Evolutionary conservation across 495 filamentous ascomycete genomes (phyloP), one percentile per base, ranked within the genome.

Genomic region (Aspergillus funiculosus): DNA sequence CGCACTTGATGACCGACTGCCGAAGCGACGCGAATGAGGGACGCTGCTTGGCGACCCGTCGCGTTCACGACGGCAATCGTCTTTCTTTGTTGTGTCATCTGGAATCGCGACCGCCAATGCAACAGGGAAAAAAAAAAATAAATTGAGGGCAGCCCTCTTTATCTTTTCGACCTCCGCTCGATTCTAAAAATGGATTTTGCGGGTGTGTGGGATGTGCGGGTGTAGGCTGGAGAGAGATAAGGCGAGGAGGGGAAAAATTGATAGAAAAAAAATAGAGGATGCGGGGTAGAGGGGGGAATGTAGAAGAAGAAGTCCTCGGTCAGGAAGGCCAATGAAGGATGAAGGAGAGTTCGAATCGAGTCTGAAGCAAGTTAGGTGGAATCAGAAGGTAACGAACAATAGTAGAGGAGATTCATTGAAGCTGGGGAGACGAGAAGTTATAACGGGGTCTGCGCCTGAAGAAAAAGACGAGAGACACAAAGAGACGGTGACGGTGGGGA

Each of bases 61-160:
- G 84, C 82, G 66, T 97, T 97, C 62, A 95, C 89, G 58, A 92
- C 83, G 54, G 87, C 89, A 54, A 95, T 88, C 36, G 82, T 90
- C 69, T 89, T 86, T 56, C 76, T 64, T 46, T 63, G 62, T 65
- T 69, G 67, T 56, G 65, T 67, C 68, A 73, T 73, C 52, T 59
- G 61, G 57, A 47, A 37, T 36, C 48, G 45, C 24, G 29, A 21
- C 14, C n/a, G n/a, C n/a, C n/a, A n/a, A n/a, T n/a, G n/a, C n/a
- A n/a, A n/a, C n/a, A n/a, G n/a, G n/a, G n/a, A n/a, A n/a, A n/a
- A n/a, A n/a, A n/a, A n/a, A n/a, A n/a, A n/a, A n/a, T n/a, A n/a
- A n/a, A n/a, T n/a, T n/a, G n/a, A n/a, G n/a, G n/a, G n/a, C n/a
- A n/a, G n/a, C n/a, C n/a, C n/a, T n/a, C n/a, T n/a, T n/a, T n/a